Evolutionary conservation across 768 basidiomycete genomes (phyloP), one percentile per base, ranked within the genome.

Genomic region (Hericium alpestre): DNA sequence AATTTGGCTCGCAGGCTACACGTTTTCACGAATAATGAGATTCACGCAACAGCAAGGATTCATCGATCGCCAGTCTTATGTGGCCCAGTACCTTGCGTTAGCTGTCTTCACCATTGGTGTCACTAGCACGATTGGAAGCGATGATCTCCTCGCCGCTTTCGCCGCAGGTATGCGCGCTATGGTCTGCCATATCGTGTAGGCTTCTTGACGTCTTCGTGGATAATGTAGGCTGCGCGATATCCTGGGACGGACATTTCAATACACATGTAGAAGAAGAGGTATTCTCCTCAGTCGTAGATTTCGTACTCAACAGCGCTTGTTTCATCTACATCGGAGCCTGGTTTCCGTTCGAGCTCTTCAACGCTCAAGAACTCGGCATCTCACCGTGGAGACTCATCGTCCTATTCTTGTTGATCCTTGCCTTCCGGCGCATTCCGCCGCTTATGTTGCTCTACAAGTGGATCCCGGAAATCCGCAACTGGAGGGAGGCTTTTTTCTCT

Each of bases 281-380:
- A 11, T 97, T 99, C 67, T 86, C 91, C 1, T 86, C 91, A 23
- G 89, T 96, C 43, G 84, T 98, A 60, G 90, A 97, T 68, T 80
- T 96, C 59, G 76, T 96, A 23, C 75, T 90, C 55, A 90, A 90
- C 63, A 87, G 86, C 59, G 83, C 73, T 2, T 87, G 86, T 69
- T 91, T 91, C 69, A 75, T 91, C 25, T 90, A 90, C 66, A 87
- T 79, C 16, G 96, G 95, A 25, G 93, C 95, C 2, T 93, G 93
- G 84, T 69, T 90, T 11, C 86, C 86, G 0, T 88, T 90, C 63
- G 61, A 73, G 8, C 62, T 71, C 9, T 89, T 86, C 66, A 76
- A 79, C 51, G 68, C 68, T 6, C 75, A 79, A 1, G 76, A 76
- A 8, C 70, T 89, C 7, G 83, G 83, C 1, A 78, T 90, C 51